Base-by-base conservation (phyloP, 257 asterid genomes). In the Scutellaria minor region DNA sequence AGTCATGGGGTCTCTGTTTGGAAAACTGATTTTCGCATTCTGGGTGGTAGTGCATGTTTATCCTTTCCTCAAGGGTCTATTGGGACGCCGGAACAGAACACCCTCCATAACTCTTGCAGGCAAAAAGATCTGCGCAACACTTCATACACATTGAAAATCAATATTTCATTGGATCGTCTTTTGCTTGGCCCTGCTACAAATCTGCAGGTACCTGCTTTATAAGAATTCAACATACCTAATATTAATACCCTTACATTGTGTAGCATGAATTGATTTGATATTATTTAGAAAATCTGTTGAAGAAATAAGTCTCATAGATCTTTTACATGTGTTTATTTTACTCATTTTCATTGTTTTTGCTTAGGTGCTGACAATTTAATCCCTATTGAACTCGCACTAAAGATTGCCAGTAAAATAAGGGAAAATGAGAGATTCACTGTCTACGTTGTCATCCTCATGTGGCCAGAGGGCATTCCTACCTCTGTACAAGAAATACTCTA, bases 81-180 rank as follows among this genome's bases (percentile, higher is more conserved):
- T 54, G 51, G 47, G 31, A 5, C 27, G 20, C n/a, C 59, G 14
- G 9, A 13, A 31, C 50, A 20, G 73, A 20, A 18, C 63, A 10
- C 63, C 63, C 15, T 52, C 63, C 41, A 11, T 68, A 9, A 5
- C 52, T 11, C 22, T 68, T 8, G 52, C 86, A 94, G 64, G 99
- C 99, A 52, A 94, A 91, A 78, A 87, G 99, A 78, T 81, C 88
- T 61, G 97, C 99, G 22, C 95, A 91, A 73, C 95, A 84, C 80
- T 94, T 86, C 75, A 91, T 94, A 82, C 91, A 94, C 87, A 94
- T 94, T 46, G 99, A 91, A 85, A 94, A 94, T 66, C 99, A 94
- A 73, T 94, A 94, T 77, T 77, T 94, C 79, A 77, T 94, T 18
- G 99, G 99, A 59, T 87, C 99, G 53, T 91, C 99, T 68, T 94